Evolutionary conservation across 2,329 filamentous ascomycete species (phyloP).

Genomic region (Epichloe gansuensis): DNA sequence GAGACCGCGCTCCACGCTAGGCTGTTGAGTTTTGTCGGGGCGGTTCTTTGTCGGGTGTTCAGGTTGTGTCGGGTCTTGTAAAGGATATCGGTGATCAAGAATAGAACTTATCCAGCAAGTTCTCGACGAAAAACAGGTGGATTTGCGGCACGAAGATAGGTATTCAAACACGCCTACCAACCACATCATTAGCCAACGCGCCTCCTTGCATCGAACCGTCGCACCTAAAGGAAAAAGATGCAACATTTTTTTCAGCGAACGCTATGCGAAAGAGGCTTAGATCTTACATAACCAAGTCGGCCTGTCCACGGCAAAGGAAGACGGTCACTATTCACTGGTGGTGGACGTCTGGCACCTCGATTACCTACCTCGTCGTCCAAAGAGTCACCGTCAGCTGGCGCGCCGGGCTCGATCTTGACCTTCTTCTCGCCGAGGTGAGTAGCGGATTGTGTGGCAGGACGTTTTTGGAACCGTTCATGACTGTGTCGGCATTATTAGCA

Average conservation of each 20-base stretch:
- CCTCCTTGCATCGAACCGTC: neutral
- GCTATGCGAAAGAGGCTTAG: neutral
- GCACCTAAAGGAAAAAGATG: neutral
- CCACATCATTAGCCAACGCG: conserved; percentile 5
- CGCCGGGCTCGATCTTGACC: neutral
- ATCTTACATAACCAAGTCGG: conserved; percentile 69
- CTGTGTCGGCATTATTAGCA: neutral
- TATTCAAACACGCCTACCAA: conserved; percentile 71
- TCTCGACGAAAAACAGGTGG: conserved; percentile 76
- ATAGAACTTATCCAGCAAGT: conserved; percentile 89
- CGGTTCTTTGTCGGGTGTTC: conserved; percentile 78
- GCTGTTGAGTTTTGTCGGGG: conserved; percentile 60
- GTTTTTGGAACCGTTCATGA: neutral
- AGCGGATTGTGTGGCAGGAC: neutral
- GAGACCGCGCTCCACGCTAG: conserved; percentile 54
- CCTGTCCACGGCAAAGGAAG: conserved; percentile 87
- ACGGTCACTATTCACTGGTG: conserved; percentile 70
- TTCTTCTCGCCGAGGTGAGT: neutral
- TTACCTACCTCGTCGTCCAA: conserved; percentile 12
- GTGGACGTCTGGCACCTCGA: conserved; percentile 42
- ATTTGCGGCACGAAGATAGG: conserved; percentile 70
- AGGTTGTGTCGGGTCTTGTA: conserved; percentile 62
- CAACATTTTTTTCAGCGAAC: neutral
- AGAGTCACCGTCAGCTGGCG: neutral
- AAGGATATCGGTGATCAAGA: conserved; percentile 73